Conservation (phyloP, 495 filamentous ascomycete genomes). For the Xylaria telfairii region DNA sequence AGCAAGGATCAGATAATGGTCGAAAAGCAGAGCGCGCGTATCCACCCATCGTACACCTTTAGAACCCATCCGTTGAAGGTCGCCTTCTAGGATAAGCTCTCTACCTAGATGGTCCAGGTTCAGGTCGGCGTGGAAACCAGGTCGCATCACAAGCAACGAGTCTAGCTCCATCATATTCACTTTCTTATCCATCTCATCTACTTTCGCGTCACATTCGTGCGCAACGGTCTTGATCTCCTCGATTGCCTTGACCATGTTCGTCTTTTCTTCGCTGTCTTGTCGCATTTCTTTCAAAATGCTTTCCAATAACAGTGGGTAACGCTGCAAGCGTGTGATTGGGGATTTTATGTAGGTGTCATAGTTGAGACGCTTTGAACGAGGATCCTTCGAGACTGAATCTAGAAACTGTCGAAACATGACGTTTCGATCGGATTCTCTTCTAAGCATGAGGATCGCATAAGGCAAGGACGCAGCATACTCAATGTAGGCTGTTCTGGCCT, state of each 20-base stretch:
- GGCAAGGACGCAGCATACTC: constrained; percentile 92
- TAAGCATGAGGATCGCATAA: constrained; percentile 79
- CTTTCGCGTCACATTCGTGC: constrained; percentile 88
- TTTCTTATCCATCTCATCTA: constrained; percentile 93
- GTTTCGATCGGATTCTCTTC: constrained; percentile 85
- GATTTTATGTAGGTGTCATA: constrained; percentile 96
- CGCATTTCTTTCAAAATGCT: constrained; percentile 85
- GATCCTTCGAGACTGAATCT: constrained; percentile 76
- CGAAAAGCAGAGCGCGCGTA: constrained; percentile 90
- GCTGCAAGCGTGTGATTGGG: constrained; percentile 90
- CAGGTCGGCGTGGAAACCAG: constrained; percentile 87
- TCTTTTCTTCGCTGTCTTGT: constrained; percentile 86
- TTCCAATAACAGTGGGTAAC: constrained; percentile 82
- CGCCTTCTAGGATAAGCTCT: constrained; percentile 86
- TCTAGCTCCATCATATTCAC: constrained; percentile 88
- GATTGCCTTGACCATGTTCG: constrained; percentile 82
- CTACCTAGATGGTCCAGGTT: constrained; percentile 91
- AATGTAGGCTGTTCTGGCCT: constrained; percentile 86
- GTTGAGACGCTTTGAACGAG: constrained; percentile 81
- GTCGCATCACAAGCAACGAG: constrained; percentile 79
- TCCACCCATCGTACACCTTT: constrained; percentile 91
- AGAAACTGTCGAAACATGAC: constrained; percentile 86
- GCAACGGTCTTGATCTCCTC: constrained; percentile 96
- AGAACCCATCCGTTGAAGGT: constrained; percentile 84
- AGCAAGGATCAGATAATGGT: constrained; percentile 93